Base-by-base conservation (phyloP, 2,329 filamentous ascomycete genomes). In the Amylocarpus encephaloides region DNA sequence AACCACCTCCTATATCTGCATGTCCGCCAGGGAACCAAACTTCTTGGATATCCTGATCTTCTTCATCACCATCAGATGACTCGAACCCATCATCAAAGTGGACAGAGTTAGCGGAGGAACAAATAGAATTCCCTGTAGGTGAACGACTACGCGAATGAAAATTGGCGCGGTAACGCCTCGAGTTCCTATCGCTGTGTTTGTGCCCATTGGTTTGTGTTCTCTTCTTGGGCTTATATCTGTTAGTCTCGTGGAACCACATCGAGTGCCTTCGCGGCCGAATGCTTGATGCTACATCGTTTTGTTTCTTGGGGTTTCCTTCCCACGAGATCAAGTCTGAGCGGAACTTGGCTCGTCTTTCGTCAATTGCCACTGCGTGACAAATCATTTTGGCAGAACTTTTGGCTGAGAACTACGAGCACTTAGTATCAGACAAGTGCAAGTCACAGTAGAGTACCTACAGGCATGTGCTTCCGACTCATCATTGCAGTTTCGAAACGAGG, bases 401-500 rank as follows among this genome's bases (percentile, higher is more conserved):
- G 6, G 49, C 50, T 4, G 53, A 45, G 18, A 45, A 51, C 45
- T 55, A 41, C 18, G 12, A 22, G 29, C 11, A 26, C 38, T 42
- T 6, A 11, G 33, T 29, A 18, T 29, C 13, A 13, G 3, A 4
- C 10, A 6, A 1, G 3, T 10, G 16, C 5, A 16, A 5, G n/a
- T 2, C 18, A 26, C 15, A 3, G 10, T 13, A 5, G 3, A 40
- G 18, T 10, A 12, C 46, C 19, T 42, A 52, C 46, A 9, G 41
- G 35, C 16, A 52, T 48, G 12, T 18, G 50, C 9, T 30, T 15
- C 12, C 41, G 12, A 16, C 41, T 49, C 12, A 47, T 19, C 26
- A 50, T 41, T 3, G 46, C 46, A 33, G 46, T 43, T 41, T 93
- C 88, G 52, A 93, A 93, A 2, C 78, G 75, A 1, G 86, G 86